A percentile compares a stretch with the other conserved stretches of the same genome.
Evolutionary conservation across 345 rosid species (phyloP).

Genomic region (Acer negundo): DNA sequence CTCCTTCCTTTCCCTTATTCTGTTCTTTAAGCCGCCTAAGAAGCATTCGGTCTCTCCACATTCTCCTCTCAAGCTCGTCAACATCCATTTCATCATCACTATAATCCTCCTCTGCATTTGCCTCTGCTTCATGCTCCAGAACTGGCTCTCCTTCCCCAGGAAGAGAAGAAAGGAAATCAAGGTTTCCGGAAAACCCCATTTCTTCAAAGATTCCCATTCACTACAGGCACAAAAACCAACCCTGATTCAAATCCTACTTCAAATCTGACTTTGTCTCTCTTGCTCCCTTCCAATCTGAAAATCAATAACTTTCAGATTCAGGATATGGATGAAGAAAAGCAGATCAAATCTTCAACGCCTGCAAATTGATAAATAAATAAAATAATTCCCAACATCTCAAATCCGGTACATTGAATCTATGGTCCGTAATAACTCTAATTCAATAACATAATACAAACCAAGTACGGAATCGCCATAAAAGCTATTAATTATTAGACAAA

Average conservation of each 20-base stretch:
- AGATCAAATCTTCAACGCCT: constrained; percentile 7
- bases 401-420: constrained; percentile 22
- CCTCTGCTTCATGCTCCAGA: constrained; percentile 46
- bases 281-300: neutral
- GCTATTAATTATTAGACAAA: neutral
- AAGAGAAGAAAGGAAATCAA: constrained; percentile 47
- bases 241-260: neutral
- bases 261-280: neutral
- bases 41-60: constrained; percentile 80
- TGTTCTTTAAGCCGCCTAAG: constrained; percentile 65
- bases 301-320: neutral
- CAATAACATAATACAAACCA: neutral
- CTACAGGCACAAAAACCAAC: neutral
- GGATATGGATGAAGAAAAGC: neutral
- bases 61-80: constrained; percentile 75
- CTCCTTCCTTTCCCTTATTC: constrained; percentile 47
- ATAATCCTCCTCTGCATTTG: constrained; percentile 53
- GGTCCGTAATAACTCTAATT: constrained; percentile 10
- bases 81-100: constrained; percentile 71
- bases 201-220: constrained; percentile 55
- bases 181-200: constrained; percentile 56
- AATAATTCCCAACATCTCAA: neutral
- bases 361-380: neutral
- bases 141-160: constrained; percentile 39
- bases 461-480: neutral